phyloP scores from a whole-genome alignment of 371 early-diverging fungal genomes.

The Zychaea mexicana region DNA sequence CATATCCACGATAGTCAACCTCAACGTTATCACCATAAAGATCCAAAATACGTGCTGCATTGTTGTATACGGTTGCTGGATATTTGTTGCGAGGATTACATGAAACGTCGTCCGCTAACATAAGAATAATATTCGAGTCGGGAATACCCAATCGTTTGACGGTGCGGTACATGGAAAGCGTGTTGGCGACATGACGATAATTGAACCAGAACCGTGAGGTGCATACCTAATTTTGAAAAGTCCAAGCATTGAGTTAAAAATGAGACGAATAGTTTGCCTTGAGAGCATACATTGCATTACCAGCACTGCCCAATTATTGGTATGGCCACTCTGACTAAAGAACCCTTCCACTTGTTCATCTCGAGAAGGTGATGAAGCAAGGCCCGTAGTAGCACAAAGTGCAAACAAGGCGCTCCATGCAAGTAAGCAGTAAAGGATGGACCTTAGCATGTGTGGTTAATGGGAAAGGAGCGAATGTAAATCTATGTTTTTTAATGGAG shows the following conservation, averaged over 20 bases:
- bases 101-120: constrained; percentile 97
- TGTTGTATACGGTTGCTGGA: constrained; percentile 93
- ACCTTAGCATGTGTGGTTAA: constrained; percentile 1
- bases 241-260: not conserved
- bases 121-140: constrained; percentile 95
- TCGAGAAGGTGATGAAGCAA: not conserved
- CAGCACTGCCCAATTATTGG: constrained; percentile 98
- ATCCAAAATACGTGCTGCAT: constrained; percentile 78
- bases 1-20: constrained; percentile 97
- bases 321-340: constrained; percentile 70
- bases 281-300: constrained; percentile 33
- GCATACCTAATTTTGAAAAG: constrained; percentile 67
- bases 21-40: constrained; percentile 94
- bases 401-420: not conserved
- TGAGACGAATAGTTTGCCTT: not conserved
- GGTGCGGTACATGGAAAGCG: constrained; percentile 94
- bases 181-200: constrained; percentile 95
- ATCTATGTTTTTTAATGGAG: too few relatives aligned
- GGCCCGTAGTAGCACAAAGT: not conserved
- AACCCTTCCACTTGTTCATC: constrained; percentile 46
- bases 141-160: constrained; percentile 98
- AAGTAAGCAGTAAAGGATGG: not conserved
- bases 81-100: constrained; percentile 94
- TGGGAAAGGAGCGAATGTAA: too few relatives aligned
- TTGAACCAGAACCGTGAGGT: constrained; percentile 98